Conservation (phyloP, 768 basidiomycete species). For the Boletus patriciae region DNA sequence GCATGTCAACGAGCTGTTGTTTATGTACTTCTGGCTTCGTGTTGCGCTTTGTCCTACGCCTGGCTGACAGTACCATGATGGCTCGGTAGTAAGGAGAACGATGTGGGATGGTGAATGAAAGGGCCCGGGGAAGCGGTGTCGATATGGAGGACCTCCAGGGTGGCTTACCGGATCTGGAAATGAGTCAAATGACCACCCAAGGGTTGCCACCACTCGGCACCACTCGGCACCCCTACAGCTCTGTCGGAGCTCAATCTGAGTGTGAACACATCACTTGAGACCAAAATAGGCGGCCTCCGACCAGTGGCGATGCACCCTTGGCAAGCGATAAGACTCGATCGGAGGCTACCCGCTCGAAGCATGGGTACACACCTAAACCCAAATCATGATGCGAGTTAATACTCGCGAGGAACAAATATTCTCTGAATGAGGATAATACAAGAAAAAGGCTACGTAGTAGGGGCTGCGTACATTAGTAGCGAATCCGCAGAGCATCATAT, state of each 20-base stretch:
- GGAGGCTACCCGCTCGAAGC: no score
- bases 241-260: no score
- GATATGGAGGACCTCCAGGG: no score
- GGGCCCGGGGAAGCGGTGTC: neutral
- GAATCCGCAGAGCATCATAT: conserved; percentile 12
- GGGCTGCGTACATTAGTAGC: neutral
- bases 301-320: no score
- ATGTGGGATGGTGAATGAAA: neutral
- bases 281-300: no score
- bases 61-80: conserved; percentile 7
- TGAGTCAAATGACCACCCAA: no score
- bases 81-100: neutral
- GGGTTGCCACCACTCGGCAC: no score
- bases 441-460: neutral
- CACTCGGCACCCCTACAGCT: no score
- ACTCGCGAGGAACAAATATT: neutral
- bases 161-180: no score
- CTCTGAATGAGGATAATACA: neutral
- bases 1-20: conserved; percentile 6
- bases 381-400: neutral
- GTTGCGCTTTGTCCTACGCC: neutral
- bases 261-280: no score
- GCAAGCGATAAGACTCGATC: no score
- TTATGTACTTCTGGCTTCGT: neutral
- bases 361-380: neutral